Conservation (phyloP, 179 eudicot genomes). For the Carnegiea gigantea region DNA sequence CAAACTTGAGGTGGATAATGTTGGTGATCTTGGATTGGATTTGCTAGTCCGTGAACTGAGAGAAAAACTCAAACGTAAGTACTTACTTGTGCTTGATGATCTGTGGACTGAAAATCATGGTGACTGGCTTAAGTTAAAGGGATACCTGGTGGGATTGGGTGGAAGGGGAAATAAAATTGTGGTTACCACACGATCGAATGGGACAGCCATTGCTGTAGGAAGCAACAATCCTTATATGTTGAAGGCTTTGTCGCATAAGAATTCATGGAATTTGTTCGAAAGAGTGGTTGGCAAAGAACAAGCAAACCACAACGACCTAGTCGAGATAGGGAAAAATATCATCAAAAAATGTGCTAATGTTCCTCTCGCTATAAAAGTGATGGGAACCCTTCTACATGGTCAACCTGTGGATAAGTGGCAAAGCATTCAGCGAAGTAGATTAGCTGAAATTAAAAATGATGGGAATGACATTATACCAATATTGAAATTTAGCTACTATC, state of each 20-base stretch:
- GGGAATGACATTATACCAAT: background rate
- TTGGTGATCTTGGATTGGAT: background rate
- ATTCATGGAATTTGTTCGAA: too few species aligned
- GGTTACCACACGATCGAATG: conserved; percentile 17
- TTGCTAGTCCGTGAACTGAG: background rate
- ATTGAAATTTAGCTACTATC: background rate
- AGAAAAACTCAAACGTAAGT: background rate
- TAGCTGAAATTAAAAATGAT: background rate
- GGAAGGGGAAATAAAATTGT: conserved; percentile 14
- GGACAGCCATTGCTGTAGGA: background rate
- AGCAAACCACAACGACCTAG: too few species aligned
- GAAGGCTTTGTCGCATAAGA: background rate
- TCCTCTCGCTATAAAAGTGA: too few species aligned
- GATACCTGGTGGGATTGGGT: background rate
- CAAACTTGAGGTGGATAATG: too few species aligned
- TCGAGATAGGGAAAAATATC: too few species aligned
- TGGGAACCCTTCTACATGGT: too few species aligned
- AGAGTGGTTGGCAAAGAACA: too few species aligned
- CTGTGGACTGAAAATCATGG: too few species aligned
- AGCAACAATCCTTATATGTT: background rate
- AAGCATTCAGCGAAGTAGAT: background rate
- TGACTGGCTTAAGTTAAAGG: background rate
- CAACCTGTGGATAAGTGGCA: too few species aligned
- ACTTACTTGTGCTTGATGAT: conserved; percentile 1
- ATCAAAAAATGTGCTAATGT: too few species aligned